Conservation (phyloP, 768 basidiomycete genomes). For the Paxillus rubicundulus region DNA sequence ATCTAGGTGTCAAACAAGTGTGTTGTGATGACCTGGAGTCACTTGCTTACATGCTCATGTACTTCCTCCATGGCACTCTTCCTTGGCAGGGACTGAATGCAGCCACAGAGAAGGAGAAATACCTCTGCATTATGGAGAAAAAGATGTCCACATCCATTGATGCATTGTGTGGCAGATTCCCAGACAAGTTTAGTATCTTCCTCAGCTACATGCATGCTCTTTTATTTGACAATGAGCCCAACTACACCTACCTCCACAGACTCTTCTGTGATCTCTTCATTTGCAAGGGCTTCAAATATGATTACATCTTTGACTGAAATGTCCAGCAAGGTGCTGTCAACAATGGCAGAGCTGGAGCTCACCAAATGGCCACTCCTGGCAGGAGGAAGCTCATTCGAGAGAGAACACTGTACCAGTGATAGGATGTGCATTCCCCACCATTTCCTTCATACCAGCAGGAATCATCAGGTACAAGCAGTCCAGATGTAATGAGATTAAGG, state of each 20-base stretch:
- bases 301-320: constrained; percentile 99
- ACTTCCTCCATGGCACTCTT: constrained; percentile 96
- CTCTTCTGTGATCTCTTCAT: constrained; percentile 98
- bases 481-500: no score
- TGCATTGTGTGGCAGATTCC: constrained; percentile 97
- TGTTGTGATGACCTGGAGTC: constrained; percentile 98
- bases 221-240: constrained; percentile 99
- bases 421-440: constrained; percentile 63
- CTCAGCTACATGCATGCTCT: constrained; percentile 98
- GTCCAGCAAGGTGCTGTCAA: constrained; percentile 75
- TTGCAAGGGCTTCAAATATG: no score
- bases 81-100: constrained; percentile 99
- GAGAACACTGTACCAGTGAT: constrained; percentile 74
- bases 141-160: constrained; percentile 99
- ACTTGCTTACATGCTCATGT: constrained; percentile 98
- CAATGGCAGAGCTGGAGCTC: constrained; percentile 56
- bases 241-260: constrained; percentile 99
- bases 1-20: constrained; percentile 96
- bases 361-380: constrained; percentile 60
- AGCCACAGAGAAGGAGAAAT: constrained; percentile 99
- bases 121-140: constrained; percentile 99
- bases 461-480: no score
- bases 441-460: constrained; percentile 17
- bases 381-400: constrained; percentile 82
- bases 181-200: constrained; percentile 99